Evolutionary conservation across 1,284 basidiomycete genomes (phyloP).

Genomic region (Leccinum proliferum): DNA sequence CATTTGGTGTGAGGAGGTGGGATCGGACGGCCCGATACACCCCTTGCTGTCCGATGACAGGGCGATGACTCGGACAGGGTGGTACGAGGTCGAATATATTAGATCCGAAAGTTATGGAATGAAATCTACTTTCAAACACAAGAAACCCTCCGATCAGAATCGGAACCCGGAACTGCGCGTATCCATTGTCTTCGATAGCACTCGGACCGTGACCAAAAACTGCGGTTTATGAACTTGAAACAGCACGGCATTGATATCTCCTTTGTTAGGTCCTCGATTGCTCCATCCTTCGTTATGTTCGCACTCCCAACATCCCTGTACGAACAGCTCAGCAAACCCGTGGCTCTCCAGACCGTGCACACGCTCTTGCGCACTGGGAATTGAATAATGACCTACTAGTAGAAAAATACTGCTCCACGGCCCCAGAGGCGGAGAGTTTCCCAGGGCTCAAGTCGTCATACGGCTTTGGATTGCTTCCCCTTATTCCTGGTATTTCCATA

Average conservation of each 20-base stretch:
- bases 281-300: conserved; percentile 2
- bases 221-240: conserved; percentile 51
- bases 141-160: too few species aligned
- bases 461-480: conserved; percentile 80
- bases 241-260: conserved; percentile 56
- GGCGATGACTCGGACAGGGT: too few species aligned
- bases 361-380: conserved; percentile 49
- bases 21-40: too few species aligned
- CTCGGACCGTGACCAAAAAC: conserved; percentile 72
- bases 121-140: too few species aligned
- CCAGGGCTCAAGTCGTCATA: conserved; percentile 58
- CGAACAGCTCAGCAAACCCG: conserved; percentile 69
- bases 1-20: too few species aligned
- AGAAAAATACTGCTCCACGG: conserved; percentile 69
- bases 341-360: conserved; percentile 77
- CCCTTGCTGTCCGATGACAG: too few species aligned
- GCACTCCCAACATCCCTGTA: conserved; percentile 8
- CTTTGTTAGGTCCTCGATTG: conserved; percentile 42
- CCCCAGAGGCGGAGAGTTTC: conserved; percentile 34
- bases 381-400: conserved; percentile 62
- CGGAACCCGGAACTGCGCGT: neutral
- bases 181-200: conserved; percentile 42
- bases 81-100: too few species aligned
- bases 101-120: too few species aligned
- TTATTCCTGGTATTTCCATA: conserved; percentile 60